These are phyloP conservation scores for Hypoxylon subgilvum DNA, from an alignment of 495 filamentous ascomycete species.

Conservation along the genomic window DNA sequence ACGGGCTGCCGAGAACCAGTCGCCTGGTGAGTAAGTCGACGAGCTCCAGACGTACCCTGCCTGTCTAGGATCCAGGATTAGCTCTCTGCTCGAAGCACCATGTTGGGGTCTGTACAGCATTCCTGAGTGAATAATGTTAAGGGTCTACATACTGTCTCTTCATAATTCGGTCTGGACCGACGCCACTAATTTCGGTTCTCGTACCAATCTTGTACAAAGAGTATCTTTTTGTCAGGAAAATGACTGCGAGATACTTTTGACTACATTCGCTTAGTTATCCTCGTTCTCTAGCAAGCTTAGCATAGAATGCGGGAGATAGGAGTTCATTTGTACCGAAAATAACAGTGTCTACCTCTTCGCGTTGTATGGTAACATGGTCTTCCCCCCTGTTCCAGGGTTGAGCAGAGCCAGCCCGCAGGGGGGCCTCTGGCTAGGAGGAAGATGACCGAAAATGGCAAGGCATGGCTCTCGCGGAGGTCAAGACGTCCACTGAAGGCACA, in stretches of 20 bases:
- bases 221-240: slow-evolving; percentile 5
- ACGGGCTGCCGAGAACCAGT: slow-evolving; percentile 27
- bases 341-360: background rate
- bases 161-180: slow-evolving; percentile 9
- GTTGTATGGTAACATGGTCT: slow-evolving; percentile 6
- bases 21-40: slow-evolving; percentile 25
- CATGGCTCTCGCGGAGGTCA: slow-evolving; percentile 8
- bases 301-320: too few relatives aligned
- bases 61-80: slow-evolving; percentile 28
- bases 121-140: slow-evolving; percentile 6
- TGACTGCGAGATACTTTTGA: background rate
- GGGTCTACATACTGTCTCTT: background rate
- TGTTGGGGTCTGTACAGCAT: slow-evolving; percentile 13
- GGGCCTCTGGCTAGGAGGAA: slow-evolving; percentile 25
- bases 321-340: background rate
- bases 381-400: slow-evolving; percentile 37
- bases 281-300: too few relatives aligned
- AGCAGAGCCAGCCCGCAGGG: slow-evolving; percentile 16
- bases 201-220: slow-evolving; percentile 1
- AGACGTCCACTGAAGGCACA: slow-evolving; percentile 13
- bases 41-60: slow-evolving; percentile 23
- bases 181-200: slow-evolving; percentile 2
- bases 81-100: slow-evolving; percentile 33
- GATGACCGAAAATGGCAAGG: slow-evolving; percentile 27
- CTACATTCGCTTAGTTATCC: background rate